Evolutionary conservation across 164 flowering plant genomes (phyloP).

Genomic region (Liriodendron chinense): DNA sequence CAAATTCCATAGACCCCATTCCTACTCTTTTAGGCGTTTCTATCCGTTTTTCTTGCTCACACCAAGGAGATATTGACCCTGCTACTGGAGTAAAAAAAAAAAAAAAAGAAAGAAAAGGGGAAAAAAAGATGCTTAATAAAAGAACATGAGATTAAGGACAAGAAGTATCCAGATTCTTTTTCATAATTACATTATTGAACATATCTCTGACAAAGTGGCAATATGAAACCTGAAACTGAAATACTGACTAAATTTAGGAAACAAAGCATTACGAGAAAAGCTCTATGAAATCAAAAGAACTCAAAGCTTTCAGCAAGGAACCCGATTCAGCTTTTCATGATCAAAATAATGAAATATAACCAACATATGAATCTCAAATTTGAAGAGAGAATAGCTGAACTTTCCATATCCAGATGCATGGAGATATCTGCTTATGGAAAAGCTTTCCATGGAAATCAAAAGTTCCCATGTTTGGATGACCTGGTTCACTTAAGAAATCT

Average conservation of each 20-base stretch:
- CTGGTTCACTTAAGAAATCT: no score
- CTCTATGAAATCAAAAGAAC: background rate
- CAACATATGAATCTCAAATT: background rate
- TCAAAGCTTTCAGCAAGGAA: background rate
- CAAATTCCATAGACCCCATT: slow-evolving; percentile 53
- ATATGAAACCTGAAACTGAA: background rate
- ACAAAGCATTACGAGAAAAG: background rate
- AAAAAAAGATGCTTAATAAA: no score
- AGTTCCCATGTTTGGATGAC: no score
- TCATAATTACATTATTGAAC: no score
- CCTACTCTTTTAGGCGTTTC: background rate
- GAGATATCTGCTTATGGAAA: no score
- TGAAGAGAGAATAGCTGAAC: background rate
- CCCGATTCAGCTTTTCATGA: background rate
- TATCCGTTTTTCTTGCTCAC: background rate
- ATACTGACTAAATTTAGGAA: background rate
- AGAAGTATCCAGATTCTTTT: no score
- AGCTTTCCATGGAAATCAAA: no score
- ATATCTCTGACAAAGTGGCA: no score
- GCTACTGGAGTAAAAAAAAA: background rate
- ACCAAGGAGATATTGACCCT: slow-evolving; percentile 13
- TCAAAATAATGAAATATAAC: background rate
- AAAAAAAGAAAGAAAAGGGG: background rate
- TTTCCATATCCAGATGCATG: background rate
- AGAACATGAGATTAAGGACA: no score